Base-by-base conservation (phyloP, 805 yeast species). In the Komagataella pastoris region DNA sequence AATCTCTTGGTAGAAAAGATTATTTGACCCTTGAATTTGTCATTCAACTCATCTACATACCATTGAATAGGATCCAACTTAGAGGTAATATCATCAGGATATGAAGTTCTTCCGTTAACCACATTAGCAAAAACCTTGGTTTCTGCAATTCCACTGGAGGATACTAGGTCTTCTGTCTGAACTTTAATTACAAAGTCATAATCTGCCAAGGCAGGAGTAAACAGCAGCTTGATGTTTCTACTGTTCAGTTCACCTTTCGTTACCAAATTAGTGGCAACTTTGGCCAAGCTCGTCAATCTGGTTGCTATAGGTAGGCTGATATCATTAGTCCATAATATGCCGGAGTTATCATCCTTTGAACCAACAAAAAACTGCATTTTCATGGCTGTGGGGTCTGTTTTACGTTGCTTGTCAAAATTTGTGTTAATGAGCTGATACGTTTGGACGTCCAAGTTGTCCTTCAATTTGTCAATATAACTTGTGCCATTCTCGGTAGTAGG, bases 221-320 rank as follows among this genome's bases (percentile, higher is more conserved):
- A 93, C 47, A 88, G 65, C 47, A 78, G 62, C 47, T 74, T 76
- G 40, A 85, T 60, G 2, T 75, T 73, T 50, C 69, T 67, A 46
- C 53, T 55, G 51, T 54, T 55, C 40, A 62, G 49, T 0, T 66
- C 65, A 50, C 72, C 72, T 24, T 55, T 58, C 2, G 55, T 46
- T 18, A 82, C 64, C 52, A 85, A 62, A 17, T 75, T 73, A 46
- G 79, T 66, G 0, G 91, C 90, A 24, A 85, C 90, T 56, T 88
- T 79, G 1, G 97, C 78, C 54, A 93, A 74, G 0, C 95, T 90
- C 0, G 98, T 91, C 55, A 91, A 69, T 67, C 99, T 80, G 10
- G 90, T 76, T 3, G 96, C 89, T 53, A 90, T 82, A 7, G 97
- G 90, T 52, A 85, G 70, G 1, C 78, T 70, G 46, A 75, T 60